Conservation (phyloP, 805 yeast genomes). For the Millerozyma miso region DNA sequence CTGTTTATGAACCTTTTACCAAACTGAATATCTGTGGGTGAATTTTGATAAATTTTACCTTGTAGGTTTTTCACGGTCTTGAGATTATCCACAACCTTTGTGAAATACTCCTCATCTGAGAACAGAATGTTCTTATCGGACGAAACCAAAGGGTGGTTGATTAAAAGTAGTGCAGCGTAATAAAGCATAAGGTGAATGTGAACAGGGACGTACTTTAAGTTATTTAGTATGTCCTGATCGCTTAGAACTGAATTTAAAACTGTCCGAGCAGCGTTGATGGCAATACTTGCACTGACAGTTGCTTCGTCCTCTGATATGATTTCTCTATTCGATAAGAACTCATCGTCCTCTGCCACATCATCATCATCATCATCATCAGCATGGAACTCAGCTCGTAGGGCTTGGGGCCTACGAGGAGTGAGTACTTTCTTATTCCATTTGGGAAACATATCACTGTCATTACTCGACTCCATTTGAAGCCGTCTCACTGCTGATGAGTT, state of each 20-base stretch:
- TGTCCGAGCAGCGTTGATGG: conserved; percentile 59
- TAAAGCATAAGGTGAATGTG: conserved; percentile 70
- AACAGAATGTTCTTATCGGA: conserved; percentile 19
- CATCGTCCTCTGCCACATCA: conserved; percentile 22
- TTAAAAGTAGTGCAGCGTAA: conserved; percentile 56
- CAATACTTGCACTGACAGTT: conserved; percentile 43
- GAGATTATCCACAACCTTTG: conserved; percentile 33
- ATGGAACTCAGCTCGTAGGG: conserved; percentile 10
- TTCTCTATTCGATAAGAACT: conserved; percentile 30
- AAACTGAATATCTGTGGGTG: conserved; percentile 52
- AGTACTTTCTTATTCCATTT: conserved; percentile 20
- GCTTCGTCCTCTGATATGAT: conserved; percentile 30
- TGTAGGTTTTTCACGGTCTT: conserved; percentile 42
- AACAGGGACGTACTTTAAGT: conserved; percentile 62
- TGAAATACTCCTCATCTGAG: conserved; percentile 19
- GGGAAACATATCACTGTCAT: conserved; percentile 25
- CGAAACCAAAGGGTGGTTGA: conserved; percentile 43
- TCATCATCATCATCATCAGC: conserved; percentile 6
- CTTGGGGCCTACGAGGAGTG: conserved; percentile 2
- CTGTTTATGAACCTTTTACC: conserved; percentile 39
- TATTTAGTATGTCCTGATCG: conserved; percentile 54
- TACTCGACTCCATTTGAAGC: conserved; percentile 27
- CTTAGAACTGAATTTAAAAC: conserved; percentile 55
- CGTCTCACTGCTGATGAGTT: conserved; percentile 49
- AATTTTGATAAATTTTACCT: conserved; percentile 36